Percentiles rank a stretch among this genome's conserved stretches.
Evolutionary conservation across 208 protist genomes (phyloP).

Genomic region (Trypanosomatidae sp.): DNA sequence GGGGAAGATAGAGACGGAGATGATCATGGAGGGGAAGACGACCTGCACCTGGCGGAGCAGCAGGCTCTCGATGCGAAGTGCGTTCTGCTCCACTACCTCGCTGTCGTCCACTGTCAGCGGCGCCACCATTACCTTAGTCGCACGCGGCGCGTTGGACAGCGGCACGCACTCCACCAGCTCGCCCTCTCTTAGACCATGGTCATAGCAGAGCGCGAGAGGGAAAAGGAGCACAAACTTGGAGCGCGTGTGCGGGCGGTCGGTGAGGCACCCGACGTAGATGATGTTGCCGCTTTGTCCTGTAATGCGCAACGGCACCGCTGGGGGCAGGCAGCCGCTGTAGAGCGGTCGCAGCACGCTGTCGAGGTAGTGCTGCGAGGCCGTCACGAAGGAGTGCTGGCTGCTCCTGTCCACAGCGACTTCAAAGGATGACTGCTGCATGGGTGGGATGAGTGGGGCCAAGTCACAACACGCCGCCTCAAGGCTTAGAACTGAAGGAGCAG

Average conservation of each 20-base stretch:
- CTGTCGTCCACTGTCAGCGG: slow-evolving; percentile 90
- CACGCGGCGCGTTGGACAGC: slow-evolving; percentile 37
- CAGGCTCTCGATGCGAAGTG: slow-evolving; percentile 72
- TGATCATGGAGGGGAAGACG: slow-evolving; percentile 70
- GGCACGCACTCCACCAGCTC: slow-evolving; percentile 59
- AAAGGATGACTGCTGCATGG: slow-evolving; percentile 42
- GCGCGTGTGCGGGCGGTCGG: slow-evolving; percentile 42
- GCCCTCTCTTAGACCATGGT: slow-evolving; percentile 58
- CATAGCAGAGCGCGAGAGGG: slow-evolving; percentile 45
- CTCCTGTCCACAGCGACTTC: slow-evolving; percentile 54
- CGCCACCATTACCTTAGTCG: slow-evolving; percentile 74
- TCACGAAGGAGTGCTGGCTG: slow-evolving; percentile 74
- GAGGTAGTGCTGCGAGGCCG: slow-evolving; percentile 53
- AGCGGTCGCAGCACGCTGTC: slow-evolving; percentile 41
- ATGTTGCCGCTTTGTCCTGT: slow-evolving; percentile 41
- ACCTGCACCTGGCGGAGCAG: slow-evolving; percentile 88
- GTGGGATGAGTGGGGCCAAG: not conserved
- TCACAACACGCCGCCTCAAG: not conserved
- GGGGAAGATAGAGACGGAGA: slow-evolving; percentile 68
- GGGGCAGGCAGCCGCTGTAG: slow-evolving; percentile 44
- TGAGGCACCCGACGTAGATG: slow-evolving; percentile 73
- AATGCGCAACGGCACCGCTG: slow-evolving; percentile 59
- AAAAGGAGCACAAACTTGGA: slow-evolving; percentile 57
- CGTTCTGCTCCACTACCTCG: slow-evolving; percentile 93
- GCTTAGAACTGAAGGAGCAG: not conserved